phyloP scores from a whole-genome alignment of 73 alveolate species.

The Blepharisma japonicum region DNA sequence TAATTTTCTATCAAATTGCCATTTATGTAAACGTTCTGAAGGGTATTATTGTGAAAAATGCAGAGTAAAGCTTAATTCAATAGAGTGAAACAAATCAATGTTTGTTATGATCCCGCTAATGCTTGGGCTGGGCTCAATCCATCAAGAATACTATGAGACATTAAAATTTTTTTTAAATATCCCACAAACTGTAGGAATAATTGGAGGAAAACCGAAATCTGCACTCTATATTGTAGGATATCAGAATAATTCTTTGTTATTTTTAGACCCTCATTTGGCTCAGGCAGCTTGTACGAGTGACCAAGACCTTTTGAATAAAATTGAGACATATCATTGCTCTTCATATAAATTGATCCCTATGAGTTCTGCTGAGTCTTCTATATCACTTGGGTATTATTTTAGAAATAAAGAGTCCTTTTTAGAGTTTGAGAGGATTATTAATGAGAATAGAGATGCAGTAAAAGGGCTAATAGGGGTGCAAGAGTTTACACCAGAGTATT shows the following conservation, averaged over 20 bases:
- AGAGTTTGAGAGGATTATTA: background rate
- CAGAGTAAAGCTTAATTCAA: background rate
- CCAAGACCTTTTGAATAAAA: background rate
- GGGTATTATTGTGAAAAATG: constrained; percentile 3
- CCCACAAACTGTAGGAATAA: constrained; percentile 70
- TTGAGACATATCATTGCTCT: background rate
- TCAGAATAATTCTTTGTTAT: constrained; percentile 61
- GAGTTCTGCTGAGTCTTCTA: background rate
- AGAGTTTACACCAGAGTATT: background rate
- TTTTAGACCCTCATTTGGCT: constrained; percentile 89
- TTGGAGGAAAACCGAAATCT: constrained; percentile 85
- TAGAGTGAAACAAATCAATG: background rate
- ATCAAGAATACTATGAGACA: constrained; percentile 45
- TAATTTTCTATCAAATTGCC: background rate
- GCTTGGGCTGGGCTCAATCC: constrained; percentile 58
- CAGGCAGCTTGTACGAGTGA: constrained; percentile 50
- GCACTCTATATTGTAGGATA: constrained; percentile 88
- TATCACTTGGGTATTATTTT: constrained; percentile 21
- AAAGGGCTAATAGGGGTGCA: background rate
- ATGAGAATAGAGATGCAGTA: background rate
- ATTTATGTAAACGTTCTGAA: background rate
- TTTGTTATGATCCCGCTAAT: constrained; percentile 49
- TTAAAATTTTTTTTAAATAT: constrained; percentile 38
- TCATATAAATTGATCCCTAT: constrained; percentile 1
- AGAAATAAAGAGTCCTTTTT: background rate